Base-by-base conservation (phyloP, 371 early-diverging fungal genomes). In the Mucor velutinosus region DNA sequence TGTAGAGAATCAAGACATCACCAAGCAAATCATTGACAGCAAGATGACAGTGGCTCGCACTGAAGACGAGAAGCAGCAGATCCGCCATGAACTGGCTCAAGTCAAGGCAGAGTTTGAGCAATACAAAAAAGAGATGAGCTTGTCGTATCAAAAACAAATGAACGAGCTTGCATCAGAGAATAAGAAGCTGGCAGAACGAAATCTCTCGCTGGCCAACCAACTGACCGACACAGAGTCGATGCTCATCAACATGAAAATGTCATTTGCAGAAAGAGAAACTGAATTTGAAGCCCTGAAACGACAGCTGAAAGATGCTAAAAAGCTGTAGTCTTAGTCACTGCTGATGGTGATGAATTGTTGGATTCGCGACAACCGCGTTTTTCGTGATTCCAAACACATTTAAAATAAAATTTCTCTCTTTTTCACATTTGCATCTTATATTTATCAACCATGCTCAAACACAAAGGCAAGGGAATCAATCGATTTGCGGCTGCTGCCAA, bases 261-360 rank as follows among this genome's bases (percentile, higher is more conserved):
- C 82, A 61, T 87, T 85, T 64, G 92, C 89, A 11, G 90, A 92
- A 71, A 78, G 81, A 67, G 94, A 93, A 76, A 86, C 81, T 67
- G 87, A 90, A 64, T 73, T 87, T 58, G 87, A 86, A 43, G 58
- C 70, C 0, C 66, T 90, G 60, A 69, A 75, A 17, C 74, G 82
- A 58, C 86, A 86, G 37, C 32, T 65, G 29, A 39, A 60, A 27
- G 57, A 57, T 7, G 57, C 57, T 17, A 57, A 57, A 19, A 57
- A 57, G 57, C 57, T 57, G 6, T 32, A 29, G 27, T 11, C 27
- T 3, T 3, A 25, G 41, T 41, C 41, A 41, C 41, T 41, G 41
- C 37, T 33, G 33, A 7, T 33, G 33, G 7, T 30, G 30, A 33
- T 49, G 62, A 33, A 21, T 30, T 57, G 30, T 33, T 57, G 57